phyloP scores from a whole-genome alignment of 2,329 filamentous ascomycete species.

The Myriosclerotinia curreyana region DNA sequence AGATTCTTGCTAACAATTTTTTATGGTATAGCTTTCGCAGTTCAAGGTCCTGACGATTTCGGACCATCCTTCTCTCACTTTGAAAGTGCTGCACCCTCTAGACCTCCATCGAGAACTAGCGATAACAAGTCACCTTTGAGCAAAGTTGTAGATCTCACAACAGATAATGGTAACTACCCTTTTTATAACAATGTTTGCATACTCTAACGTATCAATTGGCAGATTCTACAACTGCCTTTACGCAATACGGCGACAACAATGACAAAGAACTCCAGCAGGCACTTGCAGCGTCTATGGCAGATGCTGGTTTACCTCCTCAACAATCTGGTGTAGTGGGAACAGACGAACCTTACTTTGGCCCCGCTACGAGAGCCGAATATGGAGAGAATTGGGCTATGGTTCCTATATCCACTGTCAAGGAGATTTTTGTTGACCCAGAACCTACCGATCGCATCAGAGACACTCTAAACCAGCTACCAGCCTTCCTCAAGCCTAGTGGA shows the following conservation, averaged over 20 bases:
- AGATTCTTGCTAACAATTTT: conserved; percentile 1
- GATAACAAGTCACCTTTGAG: conserved; percentile 56
- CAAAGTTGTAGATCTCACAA: conserved; percentile 50
- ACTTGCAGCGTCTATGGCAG: conserved; percentile 53
- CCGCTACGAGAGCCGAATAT: conserved; percentile 55
- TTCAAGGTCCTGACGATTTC: conserved; percentile 23
- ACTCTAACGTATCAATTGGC: conserved; percentile 5
- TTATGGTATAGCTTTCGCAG: conserved; percentile 11
- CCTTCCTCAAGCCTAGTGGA: conserved; percentile 50
- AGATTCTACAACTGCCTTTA: conserved; percentile 34
- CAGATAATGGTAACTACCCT: conserved; percentile 36
- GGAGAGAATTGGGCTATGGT: conserved; percentile 61
- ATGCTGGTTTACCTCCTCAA: conserved; percentile 49
- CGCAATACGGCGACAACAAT: conserved; percentile 35
- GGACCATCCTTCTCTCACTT: conserved; percentile 16
- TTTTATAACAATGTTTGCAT: background rate
- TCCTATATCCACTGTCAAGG: conserved; percentile 38
- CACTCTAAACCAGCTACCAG: conserved; percentile 44
- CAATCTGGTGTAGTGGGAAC: conserved; percentile 49
- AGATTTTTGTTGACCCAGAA: conserved; percentile 39
- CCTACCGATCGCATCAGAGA: conserved; percentile 46
- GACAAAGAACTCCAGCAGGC: conserved; percentile 57
- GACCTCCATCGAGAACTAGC: conserved; percentile 58
- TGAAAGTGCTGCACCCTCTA: conserved; percentile 42
- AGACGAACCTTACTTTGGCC: conserved; percentile 54